Conservation (phyloP, 1,139 yeast genomes). For the Groenewaldozyma sp. region DNA sequence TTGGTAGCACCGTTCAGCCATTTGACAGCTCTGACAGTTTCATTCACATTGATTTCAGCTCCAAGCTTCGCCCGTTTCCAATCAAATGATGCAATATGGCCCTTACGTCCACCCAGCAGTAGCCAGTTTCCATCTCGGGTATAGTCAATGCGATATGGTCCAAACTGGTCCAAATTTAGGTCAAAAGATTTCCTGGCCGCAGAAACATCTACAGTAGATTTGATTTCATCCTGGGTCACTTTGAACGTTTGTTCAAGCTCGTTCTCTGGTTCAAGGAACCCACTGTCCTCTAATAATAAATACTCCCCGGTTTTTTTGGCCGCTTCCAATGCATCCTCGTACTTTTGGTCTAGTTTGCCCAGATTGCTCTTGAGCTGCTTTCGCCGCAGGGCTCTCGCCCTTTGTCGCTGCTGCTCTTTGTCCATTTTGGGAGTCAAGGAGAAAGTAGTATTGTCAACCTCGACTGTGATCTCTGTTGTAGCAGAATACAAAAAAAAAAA, state of each 20-base stretch:
- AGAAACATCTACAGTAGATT: constrained; percentile 64
- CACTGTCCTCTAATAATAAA: constrained; percentile 73
- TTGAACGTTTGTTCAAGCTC: constrained; percentile 84
- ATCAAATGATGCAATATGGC: constrained; percentile 93
- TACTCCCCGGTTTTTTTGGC: constrained; percentile 77
- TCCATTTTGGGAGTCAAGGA: not conserved
- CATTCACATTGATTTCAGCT: constrained; percentile 77
- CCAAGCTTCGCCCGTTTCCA: constrained; percentile 83
- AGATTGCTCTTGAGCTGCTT: constrained; percentile 56
- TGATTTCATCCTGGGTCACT: constrained; percentile 73
- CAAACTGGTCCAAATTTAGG: constrained; percentile 63
- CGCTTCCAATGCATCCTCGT: constrained; percentile 65
- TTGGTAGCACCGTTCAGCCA: constrained; percentile 66
- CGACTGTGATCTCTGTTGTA: too few relatives aligned
- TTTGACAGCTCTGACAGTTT: constrained; percentile 83
- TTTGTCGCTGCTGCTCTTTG: not conserved
- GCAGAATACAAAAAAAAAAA: too few relatives aligned
- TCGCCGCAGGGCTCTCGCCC: constrained; percentile 27
- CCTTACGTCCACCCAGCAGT: constrained; percentile 79
- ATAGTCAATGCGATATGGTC: constrained; percentile 79
- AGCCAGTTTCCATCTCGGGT: constrained; percentile 81
- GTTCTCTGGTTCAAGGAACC: constrained; percentile 83
- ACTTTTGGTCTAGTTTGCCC: constrained; percentile 59
- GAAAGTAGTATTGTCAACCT: too few relatives aligned
- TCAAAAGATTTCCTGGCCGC: constrained; percentile 67